Percentiles rank a stretch among this genome's conserved stretches.
phyloP scores from a whole-genome alignment of 2,329 filamentous ascomycete species.

The Nemania sp. region DNA sequence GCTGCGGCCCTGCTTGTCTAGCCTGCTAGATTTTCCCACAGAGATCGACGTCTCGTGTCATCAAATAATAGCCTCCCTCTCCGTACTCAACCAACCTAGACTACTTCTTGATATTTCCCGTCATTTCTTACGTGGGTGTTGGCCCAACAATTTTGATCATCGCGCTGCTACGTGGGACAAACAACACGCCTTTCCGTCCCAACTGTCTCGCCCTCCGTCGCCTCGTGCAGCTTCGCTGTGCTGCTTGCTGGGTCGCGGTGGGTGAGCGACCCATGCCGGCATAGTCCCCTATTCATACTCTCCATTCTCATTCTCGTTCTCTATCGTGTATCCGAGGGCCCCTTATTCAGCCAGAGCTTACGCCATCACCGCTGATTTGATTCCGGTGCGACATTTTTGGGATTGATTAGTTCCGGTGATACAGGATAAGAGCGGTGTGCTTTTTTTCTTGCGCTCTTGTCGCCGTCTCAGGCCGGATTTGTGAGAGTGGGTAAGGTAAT shows the following conservation, averaged over 20 bases:
- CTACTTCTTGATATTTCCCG: not conserved
- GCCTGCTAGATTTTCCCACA: not conserved
- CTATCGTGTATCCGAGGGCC: no score
- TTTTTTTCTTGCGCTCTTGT: not conserved
- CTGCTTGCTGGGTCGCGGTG: not conserved
- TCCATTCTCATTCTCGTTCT: conserved; percentile 1
- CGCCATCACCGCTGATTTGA: not conserved
- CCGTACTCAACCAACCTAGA: not conserved
- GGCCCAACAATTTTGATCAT: not conserved
- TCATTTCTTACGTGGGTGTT: not conserved
- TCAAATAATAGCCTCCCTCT: not conserved
- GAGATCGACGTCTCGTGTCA: not conserved
- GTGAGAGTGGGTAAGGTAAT: not conserved
- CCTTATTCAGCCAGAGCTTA: no score
- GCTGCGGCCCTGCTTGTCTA: not conserved
- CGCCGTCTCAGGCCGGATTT: not conserved
- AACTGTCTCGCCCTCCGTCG: not conserved
- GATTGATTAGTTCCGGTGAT: conserved; percentile 16
- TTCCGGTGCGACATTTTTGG: conserved; percentile 7
- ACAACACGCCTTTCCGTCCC: conserved; percentile 6
- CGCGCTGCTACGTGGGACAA: not conserved
- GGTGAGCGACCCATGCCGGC: not conserved
- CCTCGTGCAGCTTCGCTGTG: not conserved
- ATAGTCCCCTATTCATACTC: not conserved
- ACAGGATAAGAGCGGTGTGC: conserved; percentile 18